These are phyloP conservation scores for Prunus armeniaca DNA, from an alignment of 306 rosid genomes.

Conservation along the genomic window DNA sequence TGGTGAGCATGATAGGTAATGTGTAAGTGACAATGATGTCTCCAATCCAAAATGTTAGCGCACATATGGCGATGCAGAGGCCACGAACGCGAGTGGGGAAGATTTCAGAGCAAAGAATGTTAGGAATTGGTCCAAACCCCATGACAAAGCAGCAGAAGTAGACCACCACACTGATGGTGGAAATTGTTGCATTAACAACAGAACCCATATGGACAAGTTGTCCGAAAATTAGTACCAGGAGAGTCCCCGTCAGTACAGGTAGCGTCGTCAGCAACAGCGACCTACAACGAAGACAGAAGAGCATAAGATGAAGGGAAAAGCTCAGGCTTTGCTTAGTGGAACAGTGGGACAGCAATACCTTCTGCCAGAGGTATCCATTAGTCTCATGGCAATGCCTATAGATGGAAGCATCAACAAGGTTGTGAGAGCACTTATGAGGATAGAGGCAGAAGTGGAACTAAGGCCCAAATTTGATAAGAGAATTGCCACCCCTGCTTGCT, in stretches of 20 bases:
- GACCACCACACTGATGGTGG: slow-evolving; percentile 37
- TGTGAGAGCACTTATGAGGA: slow-evolving; percentile 41
- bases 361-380: slow-evolving; percentile 38
- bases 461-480: slow-evolving; percentile 37
- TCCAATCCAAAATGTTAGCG: slow-evolving; percentile 40
- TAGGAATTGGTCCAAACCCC: slow-evolving; percentile 46
- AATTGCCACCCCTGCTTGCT: slow-evolving; percentile 43
- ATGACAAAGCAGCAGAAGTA: slow-evolving; percentile 45
- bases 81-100: slow-evolving; percentile 45
- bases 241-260: slow-evolving; percentile 31
- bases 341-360: slow-evolving; percentile 11
- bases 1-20: slow-evolving; percentile 35
- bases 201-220: slow-evolving; percentile 30
- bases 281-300: slow-evolving; percentile 15
- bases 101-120: slow-evolving; percentile 44
- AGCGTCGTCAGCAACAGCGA: slow-evolving; percentile 31
- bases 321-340: neutral
- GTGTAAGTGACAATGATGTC: slow-evolving; percentile 43
- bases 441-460: slow-evolving; percentile 34
- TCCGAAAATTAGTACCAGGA: slow-evolving; percentile 32
- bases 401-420: slow-evolving; percentile 45
- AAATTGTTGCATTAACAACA: slow-evolving; percentile 30
- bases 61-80: slow-evolving; percentile 43
- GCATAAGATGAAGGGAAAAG: neutral
- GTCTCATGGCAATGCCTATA: slow-evolving; percentile 41